Evolutionary conservation across 495 filamentous ascomycete genomes (phyloP), one percentile per base, ranked within the genome.

Genomic region (Tuber melanosporum): DNA sequence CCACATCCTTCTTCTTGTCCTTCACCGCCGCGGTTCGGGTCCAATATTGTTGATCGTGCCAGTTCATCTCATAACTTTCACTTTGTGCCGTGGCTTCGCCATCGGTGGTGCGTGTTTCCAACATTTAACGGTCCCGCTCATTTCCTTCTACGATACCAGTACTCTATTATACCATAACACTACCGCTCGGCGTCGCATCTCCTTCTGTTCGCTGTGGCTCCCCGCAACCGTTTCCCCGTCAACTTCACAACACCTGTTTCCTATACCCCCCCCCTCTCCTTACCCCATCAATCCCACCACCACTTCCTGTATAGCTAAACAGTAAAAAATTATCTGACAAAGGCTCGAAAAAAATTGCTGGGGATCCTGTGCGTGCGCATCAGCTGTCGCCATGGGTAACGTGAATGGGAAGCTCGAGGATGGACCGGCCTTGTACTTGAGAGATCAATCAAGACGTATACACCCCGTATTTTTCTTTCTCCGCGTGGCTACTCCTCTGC

Each of bases 331-430:
- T 62, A 62, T 66, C 57, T 32, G 26, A 2, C 26, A 66, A 36
- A 66, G 26, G 57, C 26, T 36, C 12, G 57, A 36, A 17, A 66
- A 46, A 45, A 45, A 49, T 72, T 49, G 39, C 75, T 73, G 71
- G 71, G 75, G 73, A 73, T 75, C 76, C 72, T 69, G 73, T 52
- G 73, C 71, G 74, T 47, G 71, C 73, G 57, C 47, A 71, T 76
- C 78, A 71, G 73, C 47, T 71, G 73, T 78, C 71, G 82, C 80
- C 75, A 99, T 99, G 95, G 95, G 95, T 78, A 94, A 92, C 87
- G 92, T 98, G 85, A 92, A 89, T 85, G 98, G 94, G 87, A 91
- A 90, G 85, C 90, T 91, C 78, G 95, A 98, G 83, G 94, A 97
- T 85, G 92, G 92, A 83, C 89, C 91, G 78, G 87, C 88, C 82